Evolutionary conservation across 2,329 filamentous ascomycete genomes (phyloP), one percentile per base, ranked within the genome.

Genomic region (Calonectria pteridis): DNA sequence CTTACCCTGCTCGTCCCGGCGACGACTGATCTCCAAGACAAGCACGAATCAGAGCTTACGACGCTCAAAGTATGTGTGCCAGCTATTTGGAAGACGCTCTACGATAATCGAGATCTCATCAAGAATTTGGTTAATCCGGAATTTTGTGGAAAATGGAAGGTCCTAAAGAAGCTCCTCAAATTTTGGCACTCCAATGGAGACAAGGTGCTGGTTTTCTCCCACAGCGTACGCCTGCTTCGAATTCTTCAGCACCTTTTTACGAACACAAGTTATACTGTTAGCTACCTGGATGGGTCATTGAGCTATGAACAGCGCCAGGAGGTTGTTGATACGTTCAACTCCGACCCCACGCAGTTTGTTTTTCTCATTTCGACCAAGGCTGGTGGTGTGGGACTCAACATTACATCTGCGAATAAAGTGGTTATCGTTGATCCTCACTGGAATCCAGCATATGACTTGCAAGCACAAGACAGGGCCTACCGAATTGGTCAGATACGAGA

Each of bases 351-450:
- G 5, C 95, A 97, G 80, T 99, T 99, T 80, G 95, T 98, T 6
- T 99, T 99, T 79, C 88, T 99, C 26, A 98, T 99, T 80, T 98
- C 94, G 28, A 98, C 97, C 9, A 95, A 94, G 81, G 96, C 97
- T 3, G 97, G 97, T 29, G 97, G 97, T 6, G 94, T 98, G 0
- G 97, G 97, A 0, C 88, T 99, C 33, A 99, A 99, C 82, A 98
- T 99, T 81, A 98, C 96, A 0, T 97, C 95, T 2, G 97, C 97
- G 1, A 99, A 99, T 85, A 98, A 98, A 85, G 97, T 99, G 0
- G 96, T 99, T 50, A 95, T 99, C 43, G 93, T 98, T 62, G 97
- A 98, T 82, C 97, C 97, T 0, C 97, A 98, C 80, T 99, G 97
- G 97, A 99, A 99, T 77, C 97, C 97, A 0, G 91, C 95, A 2